Evolutionary conservation across 352 stramenopile species (phyloP).

Genomic region (Hyaloperonospora arabidopsidis): DNA sequence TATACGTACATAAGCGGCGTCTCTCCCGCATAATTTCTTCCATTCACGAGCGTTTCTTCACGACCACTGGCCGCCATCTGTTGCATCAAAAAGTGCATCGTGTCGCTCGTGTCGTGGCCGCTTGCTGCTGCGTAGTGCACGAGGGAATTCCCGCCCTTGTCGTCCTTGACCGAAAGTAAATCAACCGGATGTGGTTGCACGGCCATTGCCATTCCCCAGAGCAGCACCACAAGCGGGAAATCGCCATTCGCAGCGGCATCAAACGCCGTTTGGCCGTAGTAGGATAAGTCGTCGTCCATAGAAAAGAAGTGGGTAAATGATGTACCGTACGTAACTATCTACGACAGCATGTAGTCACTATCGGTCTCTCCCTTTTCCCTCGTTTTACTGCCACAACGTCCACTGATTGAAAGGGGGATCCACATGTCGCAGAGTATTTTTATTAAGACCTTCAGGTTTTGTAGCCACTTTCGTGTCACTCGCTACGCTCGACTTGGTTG

Average conservation of each 20-base stretch:
- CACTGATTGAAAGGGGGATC: too few relatives aligned
- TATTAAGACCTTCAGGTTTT: too few relatives aligned
- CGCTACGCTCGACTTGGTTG: too few relatives aligned
- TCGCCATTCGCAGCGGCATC: conserved; percentile 69
- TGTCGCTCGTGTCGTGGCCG: conserved; percentile 43
- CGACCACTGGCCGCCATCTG: conserved; percentile 38
- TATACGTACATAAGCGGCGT: conserved; percentile 59
- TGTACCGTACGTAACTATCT: too few relatives aligned
- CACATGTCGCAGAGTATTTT: too few relatives aligned
- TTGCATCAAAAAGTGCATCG: conserved; percentile 77
- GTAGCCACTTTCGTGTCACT: too few relatives aligned
- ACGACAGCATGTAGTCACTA: too few relatives aligned
- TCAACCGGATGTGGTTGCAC: conserved; percentile 45
- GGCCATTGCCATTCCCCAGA: conserved; percentile 81
- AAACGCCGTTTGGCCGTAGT: conserved; percentile 70
- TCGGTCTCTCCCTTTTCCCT: too few relatives aligned
- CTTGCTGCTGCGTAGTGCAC: conserved; percentile 57
- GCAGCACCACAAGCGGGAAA: conserved; percentile 77
- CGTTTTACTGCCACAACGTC: too few relatives aligned
- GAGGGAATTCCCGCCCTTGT: conserved; percentile 45
- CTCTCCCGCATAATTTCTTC: conserved; percentile 49
- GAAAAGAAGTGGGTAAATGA: too few relatives aligned
- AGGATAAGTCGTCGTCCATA: conserved; percentile 32
- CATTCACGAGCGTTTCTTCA: conserved; percentile 37
- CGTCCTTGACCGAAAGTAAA: conserved; percentile 32